Evolutionary conservation across 2,329 filamentous ascomycete species (phyloP), one percentile per base, ranked within the genome.

Genomic region (Fusarium siculi): DNA sequence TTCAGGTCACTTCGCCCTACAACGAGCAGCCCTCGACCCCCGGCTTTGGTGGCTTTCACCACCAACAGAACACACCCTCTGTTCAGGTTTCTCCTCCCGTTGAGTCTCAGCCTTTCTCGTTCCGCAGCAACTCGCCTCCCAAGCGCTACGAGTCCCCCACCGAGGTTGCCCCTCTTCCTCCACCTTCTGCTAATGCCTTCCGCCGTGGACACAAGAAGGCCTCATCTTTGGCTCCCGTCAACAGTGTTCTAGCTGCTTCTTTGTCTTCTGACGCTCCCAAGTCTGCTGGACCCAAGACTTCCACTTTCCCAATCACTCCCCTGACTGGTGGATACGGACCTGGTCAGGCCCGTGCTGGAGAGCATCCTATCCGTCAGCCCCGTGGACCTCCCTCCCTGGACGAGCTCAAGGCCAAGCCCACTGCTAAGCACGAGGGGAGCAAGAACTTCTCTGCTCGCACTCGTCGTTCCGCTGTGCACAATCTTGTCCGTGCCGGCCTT

Each of bases 371-470:
- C 58, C 95, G 96, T 66, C 96, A 99, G 83, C 96, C 96, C 58
- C 94, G 95, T 73, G 95, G 95, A 9, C 96, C 96, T 30, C 96
- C 96, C 19, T 91, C 93, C 19, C 88, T 98, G 56, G 96, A 99
- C 75, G 96, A 99, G 84, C 90, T 99, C 68, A 90, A 92, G 79
- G 89, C 92, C 25, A 96, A 95, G 84, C 96, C 96, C 4, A 98
- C 96, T 14, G 92, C 94, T 75, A 97, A 95, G 85, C 90, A 96
- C 73, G 96, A 98, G 82, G 96, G 96, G 30, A 98, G 96, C 90
- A 92, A 98, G 90, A 99, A 99, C 86, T 99, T 99, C 84, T 93
- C 93, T 16, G 91, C 95, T 63, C 95, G 96, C 70, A 95, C 97
- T 79, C 94, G 96, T 68, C 94, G 96, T 73, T 95, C 93, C 77